phyloP scores from a whole-genome alignment of 768 basidiomycete species.

The Gloeopeniophorella convolvens region DNA sequence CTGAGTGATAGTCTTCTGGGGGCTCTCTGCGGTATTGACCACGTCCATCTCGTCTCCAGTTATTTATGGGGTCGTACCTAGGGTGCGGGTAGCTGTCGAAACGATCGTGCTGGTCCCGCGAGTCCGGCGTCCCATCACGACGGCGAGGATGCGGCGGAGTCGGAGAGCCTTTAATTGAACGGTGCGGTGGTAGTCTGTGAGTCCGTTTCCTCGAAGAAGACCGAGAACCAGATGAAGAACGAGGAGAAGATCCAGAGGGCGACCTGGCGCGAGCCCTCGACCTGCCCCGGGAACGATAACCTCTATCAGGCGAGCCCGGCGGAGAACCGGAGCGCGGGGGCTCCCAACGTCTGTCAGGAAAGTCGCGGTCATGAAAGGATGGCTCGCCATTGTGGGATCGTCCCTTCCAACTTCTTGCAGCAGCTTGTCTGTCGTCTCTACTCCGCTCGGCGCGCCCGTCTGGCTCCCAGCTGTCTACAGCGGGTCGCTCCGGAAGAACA shows the following conservation, averaged over 20 bases:
- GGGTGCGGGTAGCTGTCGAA: background rate
- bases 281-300: conserved; percentile 3
- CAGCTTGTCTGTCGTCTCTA: conserved; percentile 5
- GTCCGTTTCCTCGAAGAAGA: conserved; percentile 16
- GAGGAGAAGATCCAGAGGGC: conserved; percentile 9
- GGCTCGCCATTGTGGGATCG: conserved; percentile 1
- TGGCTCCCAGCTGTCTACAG: background rate
- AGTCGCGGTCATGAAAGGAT: conserved; percentile 6
- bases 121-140: conserved; percentile 11
- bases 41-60: conserved; percentile 12
- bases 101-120: conserved; percentile 4
- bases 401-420: conserved; percentile 7
- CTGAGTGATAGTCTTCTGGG: background rate
- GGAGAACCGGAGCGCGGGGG: conserved; percentile 11
- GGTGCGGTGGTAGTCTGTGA: conserved; percentile 16
- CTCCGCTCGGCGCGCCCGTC: background rate
- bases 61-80: conserved; percentile 8
- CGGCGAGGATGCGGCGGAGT: conserved; percentile 10
- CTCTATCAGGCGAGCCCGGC: conserved; percentile 5
- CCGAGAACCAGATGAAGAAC: conserved; percentile 18
- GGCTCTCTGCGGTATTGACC: conserved; percentile 14
- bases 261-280: conserved; percentile 6
- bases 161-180: conserved; percentile 10
- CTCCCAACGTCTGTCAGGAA: conserved; percentile 4
- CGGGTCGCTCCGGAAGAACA: background rate